Evolutionary conservation across 176 grass and related monocot genomes (phyloP).

Genomic region (Raddia guianensis): DNA sequence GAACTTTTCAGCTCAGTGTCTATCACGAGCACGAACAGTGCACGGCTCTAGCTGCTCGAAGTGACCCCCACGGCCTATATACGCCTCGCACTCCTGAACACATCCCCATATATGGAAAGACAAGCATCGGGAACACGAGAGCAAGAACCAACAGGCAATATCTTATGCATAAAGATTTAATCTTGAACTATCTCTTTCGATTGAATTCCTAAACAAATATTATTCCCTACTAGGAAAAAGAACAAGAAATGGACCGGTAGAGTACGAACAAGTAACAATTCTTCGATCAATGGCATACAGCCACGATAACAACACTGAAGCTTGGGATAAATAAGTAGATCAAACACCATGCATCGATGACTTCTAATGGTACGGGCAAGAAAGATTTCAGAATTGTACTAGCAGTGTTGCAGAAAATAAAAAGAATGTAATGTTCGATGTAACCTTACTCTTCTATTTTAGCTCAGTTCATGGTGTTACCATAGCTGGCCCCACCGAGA

Average conservation of each 20-base stretch:
- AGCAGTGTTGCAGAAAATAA: slow-evolving; percentile 15
- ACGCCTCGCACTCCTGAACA: slow-evolving; percentile 38
- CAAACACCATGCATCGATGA: slow-evolving; percentile 43
- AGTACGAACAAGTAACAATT: slow-evolving; percentile 36
- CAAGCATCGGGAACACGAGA: slow-evolving; percentile 47
- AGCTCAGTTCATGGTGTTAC: slow-evolving; percentile 80
- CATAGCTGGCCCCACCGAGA: slow-evolving; percentile 59
- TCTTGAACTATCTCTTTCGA: slow-evolving; percentile 43
- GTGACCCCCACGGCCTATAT: slow-evolving; percentile 49
- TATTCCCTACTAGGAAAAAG: slow-evolving; percentile 20
- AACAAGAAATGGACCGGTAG: not conserved
- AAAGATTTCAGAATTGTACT: slow-evolving; percentile 7
- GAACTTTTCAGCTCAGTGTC: slow-evolving; percentile 52
- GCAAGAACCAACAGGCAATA: slow-evolving; percentile 39
- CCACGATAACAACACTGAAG: slow-evolving; percentile 32
- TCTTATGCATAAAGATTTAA: slow-evolving; percentile 44
- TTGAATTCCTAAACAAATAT: slow-evolving; percentile 47
- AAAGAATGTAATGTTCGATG: slow-evolving; percentile 46
- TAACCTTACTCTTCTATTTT: slow-evolving; percentile 50
- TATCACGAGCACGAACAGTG: slow-evolving; percentile 46
- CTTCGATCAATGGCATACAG: slow-evolving; percentile 37
- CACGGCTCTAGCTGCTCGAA: slow-evolving; percentile 43
- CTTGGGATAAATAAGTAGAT: slow-evolving; percentile 28
- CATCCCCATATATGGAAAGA: slow-evolving; percentile 49
- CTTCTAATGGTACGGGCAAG: slow-evolving; percentile 10